Base-by-base conservation (phyloP, 495 filamentous ascomycete species). In the Neurospora hispaniola region DNA sequence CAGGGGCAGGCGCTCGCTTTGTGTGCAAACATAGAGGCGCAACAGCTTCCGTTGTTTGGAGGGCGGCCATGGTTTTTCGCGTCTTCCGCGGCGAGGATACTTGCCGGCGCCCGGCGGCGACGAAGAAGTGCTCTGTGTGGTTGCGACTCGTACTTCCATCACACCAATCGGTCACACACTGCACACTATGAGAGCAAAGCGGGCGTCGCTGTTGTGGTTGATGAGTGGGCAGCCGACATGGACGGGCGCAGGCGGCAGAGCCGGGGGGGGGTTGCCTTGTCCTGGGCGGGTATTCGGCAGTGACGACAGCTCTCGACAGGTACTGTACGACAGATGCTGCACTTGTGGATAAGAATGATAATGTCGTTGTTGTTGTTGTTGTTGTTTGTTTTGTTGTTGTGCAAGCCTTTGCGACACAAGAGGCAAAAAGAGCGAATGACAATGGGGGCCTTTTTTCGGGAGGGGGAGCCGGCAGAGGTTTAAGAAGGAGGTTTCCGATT, bases 21-120 rank as follows among this genome's bases (percentile, higher is more conserved):
- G 79, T 8, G 78, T 79, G 73, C 79, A 80, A 42, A 80, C 76
- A 35, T 80, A 80, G 69, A 80, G 79, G 1, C 78, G 76, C 44
- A 80, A 72, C 68, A 80, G 71, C 71, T 79, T 80, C 70, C 75
- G 78, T 59, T 80, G 79, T 72, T 80, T 80, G 5, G 74, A 75
- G 1, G 71, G 74, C 27, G 79, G 79, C 79, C 79, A 80, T 75
- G 79, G 79, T 54, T 80, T 80, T 71, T 79, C 79, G 48, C 79
- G 78, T 41, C 79, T 74, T 54, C 79, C 79, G 16, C 79, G 75
- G 31, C 79, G 79, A 70, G 74, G 73, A 73, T 70, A 68, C 62
- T 73, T 75, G 73, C 77, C 70, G 74, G 74, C 44, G 76, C 74
- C 73, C 73, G 73, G 27, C 75, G 71, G 69, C 74, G 71, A 44